Evolutionary conservation across 441 rosid species (phyloP), one percentile per base, ranked within the genome.

Genomic region (Theobroma grandiflorum): DNA sequence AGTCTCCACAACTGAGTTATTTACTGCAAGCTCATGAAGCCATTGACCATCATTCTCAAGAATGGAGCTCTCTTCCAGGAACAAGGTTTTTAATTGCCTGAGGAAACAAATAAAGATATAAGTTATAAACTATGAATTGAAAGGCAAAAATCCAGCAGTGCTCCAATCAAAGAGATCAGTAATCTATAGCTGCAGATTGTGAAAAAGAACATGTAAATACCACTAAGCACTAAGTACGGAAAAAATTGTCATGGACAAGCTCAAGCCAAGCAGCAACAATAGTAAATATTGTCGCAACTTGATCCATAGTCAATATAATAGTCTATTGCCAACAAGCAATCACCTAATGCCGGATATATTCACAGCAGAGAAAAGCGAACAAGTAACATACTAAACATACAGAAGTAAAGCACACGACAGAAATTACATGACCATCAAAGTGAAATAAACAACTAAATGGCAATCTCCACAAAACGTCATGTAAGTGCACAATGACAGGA

Each of bases 1-100:
- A 37, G 88, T 85, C 88, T 97, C 97, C 2, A 97, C 95, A 78
- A 88, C 93, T 0, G 86, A 83, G 86, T 93, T 97, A 81, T 91
- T 85, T 69, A 74, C 0, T 15, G 99, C 98, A 82, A 95, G 94
- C 85, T 91, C 97, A 26, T 92, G 97, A 58, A 97, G 93, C 99
- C 99, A 97, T 0, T 79, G 76, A 58, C 97, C 98, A 77, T 95
- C 98, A 10, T 63, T 91, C 87, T 94, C 97, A 53, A 1, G 0
- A 78, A 94, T 91, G 61, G 84, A 43, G 83, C 96, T 93, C 85
- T 94, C 99, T 82, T 97, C 99, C 91, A 97, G 78, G 78, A 90
- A 89, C 78, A 97, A 89, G 35, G 95, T 92, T 81, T 78, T 90
- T 81, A 97, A 78, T 74, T 86, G 91, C 90, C 99, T 96, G 93